Evolutionary conservation across 805 yeast species (phyloP).

Genomic region (Metschnikowia santaceciliae): DNA sequence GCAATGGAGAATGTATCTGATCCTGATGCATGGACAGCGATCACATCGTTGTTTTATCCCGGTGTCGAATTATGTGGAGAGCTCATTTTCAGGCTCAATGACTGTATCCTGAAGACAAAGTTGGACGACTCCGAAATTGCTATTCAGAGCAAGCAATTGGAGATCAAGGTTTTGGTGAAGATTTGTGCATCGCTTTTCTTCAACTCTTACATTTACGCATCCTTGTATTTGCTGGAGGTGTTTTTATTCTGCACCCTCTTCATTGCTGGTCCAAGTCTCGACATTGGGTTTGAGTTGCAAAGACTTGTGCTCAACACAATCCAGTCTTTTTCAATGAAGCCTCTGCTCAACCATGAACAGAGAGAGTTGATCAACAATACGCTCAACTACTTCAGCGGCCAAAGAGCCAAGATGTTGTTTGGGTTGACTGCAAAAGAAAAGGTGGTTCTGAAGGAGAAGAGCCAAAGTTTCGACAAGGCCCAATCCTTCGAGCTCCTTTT

Average conservation of each 20-base stretch:
- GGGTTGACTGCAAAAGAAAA: constrained; percentile 57
- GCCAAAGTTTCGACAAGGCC: constrained; percentile 38
- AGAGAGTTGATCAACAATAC: constrained; percentile 44
- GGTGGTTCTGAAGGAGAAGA: constrained; percentile 27
- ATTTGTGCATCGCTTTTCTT: constrained; percentile 64
- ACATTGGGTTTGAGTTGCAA: constrained; percentile 59
- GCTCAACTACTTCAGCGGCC: constrained; percentile 50
- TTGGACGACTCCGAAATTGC: constrained; percentile 37
- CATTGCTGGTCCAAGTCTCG: constrained; percentile 48
- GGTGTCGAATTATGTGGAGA: constrained; percentile 70
- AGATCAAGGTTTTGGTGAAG: constrained; percentile 62
- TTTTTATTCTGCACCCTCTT: constrained; percentile 62
- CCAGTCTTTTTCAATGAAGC: constrained; percentile 62
- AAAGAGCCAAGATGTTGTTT: constrained; percentile 62
- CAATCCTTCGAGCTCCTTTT: constrained; percentile 57
- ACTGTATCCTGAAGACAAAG: constrained; percentile 49
- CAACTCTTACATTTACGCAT: constrained; percentile 59
- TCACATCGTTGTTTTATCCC: constrained; percentile 64
- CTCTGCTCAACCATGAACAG: constrained; percentile 40
- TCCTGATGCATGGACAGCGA: constrained; percentile 61
- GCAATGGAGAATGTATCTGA: constrained; percentile 78
- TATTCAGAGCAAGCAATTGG: constrained; percentile 56
- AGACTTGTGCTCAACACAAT: constrained; percentile 61
- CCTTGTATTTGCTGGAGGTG: constrained; percentile 67
- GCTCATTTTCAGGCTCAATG: constrained; percentile 54